Evolutionary conservation across 108 stramenopile genomes (phyloP).

Genomic region (Skeletonema potamos): DNA sequence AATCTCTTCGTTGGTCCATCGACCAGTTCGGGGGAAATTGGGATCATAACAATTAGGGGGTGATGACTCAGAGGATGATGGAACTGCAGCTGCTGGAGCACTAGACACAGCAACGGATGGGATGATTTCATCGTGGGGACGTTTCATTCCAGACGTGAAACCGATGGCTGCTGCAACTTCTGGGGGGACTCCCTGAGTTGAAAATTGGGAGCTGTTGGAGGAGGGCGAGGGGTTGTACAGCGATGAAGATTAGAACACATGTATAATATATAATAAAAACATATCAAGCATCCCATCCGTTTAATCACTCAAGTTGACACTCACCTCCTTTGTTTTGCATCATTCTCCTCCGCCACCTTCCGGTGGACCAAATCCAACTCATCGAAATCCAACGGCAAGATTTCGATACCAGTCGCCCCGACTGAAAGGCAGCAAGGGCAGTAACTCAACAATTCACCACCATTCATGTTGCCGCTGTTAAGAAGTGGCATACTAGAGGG

Average conservation of each 20-base stretch:
- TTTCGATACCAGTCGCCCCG: constrained; percentile 13
- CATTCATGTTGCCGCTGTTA: background rate
- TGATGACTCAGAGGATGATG: background rate
- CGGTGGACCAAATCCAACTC: constrained; percentile 28
- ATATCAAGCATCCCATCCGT: background rate
- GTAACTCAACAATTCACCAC: background rate
- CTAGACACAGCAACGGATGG: background rate
- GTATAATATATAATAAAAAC: background rate
- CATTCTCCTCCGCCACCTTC: background rate
- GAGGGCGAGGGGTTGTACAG: background rate
- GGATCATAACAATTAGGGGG: constrained; percentile 9
- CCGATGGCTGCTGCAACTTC: background rate
- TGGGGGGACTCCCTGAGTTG: background rate
- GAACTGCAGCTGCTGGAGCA: background rate
- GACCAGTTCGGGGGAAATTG: constrained; percentile 52
- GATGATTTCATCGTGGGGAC: background rate
- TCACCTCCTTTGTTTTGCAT: background rate
- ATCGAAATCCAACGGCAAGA: constrained; percentile 17
- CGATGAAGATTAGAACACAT: background rate
- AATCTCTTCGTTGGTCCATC: constrained; percentile 78
- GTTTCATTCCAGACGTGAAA: background rate
- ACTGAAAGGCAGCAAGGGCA: constrained; percentile 16
- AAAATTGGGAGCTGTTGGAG: constrained; percentile 1
- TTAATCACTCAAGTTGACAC: background rate
- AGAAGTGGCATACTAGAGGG: background rate